phyloP scores from a whole-genome alignment of 1,284 basidiomycete genomes.

The Tilletia setariae region DNA sequence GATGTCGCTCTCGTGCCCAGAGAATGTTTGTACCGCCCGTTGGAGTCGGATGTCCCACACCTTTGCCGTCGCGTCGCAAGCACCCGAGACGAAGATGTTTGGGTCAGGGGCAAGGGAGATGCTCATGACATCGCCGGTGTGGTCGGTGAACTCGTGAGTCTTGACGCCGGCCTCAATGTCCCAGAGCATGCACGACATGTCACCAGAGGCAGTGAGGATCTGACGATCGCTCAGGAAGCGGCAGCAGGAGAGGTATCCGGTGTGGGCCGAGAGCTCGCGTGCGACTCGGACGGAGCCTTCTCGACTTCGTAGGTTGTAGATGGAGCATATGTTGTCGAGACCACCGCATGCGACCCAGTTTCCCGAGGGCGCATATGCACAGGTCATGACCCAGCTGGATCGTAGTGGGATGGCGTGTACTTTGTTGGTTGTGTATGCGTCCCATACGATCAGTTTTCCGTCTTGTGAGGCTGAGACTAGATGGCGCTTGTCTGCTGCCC shows the following conservation, averaged over 20 bases:
- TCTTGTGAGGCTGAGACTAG: conserved; percentile 98
- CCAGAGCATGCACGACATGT: conserved; percentile 99
- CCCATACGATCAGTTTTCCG: conserved; percentile 99
- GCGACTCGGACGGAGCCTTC: conserved; percentile 61
- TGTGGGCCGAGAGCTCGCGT: conserved; percentile 90
- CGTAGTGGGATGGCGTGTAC: conserved; percentile 96
- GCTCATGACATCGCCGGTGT: conserved; percentile 97
- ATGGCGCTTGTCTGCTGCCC: conserved; percentile 93
- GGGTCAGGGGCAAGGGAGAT: conserved; percentile 88
- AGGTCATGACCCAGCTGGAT: conserved; percentile 99
- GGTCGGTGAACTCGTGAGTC: conserved; percentile 95
- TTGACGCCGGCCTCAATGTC: conserved; percentile 95
- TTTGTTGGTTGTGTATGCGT: conserved; percentile 99
- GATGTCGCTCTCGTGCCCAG: conserved; percentile 97
- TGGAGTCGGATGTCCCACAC: conserved; percentile 85
- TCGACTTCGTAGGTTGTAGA: conserved; percentile 84
- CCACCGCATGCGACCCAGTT: conserved; percentile 97
- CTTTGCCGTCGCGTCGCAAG: conserved; percentile 95
- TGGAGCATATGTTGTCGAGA: conserved; percentile 97
- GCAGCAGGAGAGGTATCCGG: conserved; percentile 95
- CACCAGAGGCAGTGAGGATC: conserved; percentile 93
- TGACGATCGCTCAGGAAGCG: conserved; percentile 97
- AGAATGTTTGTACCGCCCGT: conserved; percentile 95
- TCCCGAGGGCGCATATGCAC: conserved; percentile 93
- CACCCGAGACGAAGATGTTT: conserved; percentile 95